These are phyloP conservation scores for Tarenaya hassleriana DNA, from an alignment of 345 rosid species.

Conservation along the genomic window DNA sequence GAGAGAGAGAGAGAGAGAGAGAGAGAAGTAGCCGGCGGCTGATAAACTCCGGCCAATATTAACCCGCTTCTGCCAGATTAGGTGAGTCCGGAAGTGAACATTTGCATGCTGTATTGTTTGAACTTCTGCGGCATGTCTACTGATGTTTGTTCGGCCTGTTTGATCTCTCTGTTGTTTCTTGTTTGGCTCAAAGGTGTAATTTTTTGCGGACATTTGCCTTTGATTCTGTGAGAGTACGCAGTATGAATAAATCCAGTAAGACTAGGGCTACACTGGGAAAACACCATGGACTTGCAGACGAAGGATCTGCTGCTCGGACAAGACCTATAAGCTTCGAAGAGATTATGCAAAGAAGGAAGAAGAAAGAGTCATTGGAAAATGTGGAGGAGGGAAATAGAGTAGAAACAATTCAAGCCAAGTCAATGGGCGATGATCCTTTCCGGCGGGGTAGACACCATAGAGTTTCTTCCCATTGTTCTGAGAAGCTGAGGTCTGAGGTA, in stretches of 20 bases:
- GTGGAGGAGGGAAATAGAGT: slow-evolving; percentile 27
- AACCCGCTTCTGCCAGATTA: too few relatives aligned
- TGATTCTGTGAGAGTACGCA: slow-evolving; percentile 12
- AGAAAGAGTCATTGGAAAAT: slow-evolving; percentile 38
- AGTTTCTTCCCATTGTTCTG: slow-evolving; percentile 25
- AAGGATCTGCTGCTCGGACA: slow-evolving; percentile 80
- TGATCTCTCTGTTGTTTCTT: background rate
- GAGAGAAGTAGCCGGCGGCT: background rate
- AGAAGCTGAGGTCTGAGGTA: slow-evolving; percentile 29
- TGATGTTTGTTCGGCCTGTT: background rate
- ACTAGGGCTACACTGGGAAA: slow-evolving; percentile 36
- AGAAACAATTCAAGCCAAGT: slow-evolving; percentile 22
- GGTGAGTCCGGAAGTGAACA: too few relatives aligned
- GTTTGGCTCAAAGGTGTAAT: background rate
- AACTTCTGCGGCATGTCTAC: background rate
- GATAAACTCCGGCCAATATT: too few relatives aligned
- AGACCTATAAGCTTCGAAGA: slow-evolving; percentile 78
- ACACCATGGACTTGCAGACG: slow-evolving; percentile 26
- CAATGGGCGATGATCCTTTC: slow-evolving; percentile 19
- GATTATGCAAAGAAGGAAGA: slow-evolving; percentile 64
- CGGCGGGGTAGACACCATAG: slow-evolving; percentile 27
- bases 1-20: background rate
- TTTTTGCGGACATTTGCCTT: background rate
- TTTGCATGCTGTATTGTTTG: background rate
- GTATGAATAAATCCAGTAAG: slow-evolving; percentile 50